Evolutionary conservation across 805 yeast species (phyloP).

Genomic region (Ogataea ramenticola): DNA sequence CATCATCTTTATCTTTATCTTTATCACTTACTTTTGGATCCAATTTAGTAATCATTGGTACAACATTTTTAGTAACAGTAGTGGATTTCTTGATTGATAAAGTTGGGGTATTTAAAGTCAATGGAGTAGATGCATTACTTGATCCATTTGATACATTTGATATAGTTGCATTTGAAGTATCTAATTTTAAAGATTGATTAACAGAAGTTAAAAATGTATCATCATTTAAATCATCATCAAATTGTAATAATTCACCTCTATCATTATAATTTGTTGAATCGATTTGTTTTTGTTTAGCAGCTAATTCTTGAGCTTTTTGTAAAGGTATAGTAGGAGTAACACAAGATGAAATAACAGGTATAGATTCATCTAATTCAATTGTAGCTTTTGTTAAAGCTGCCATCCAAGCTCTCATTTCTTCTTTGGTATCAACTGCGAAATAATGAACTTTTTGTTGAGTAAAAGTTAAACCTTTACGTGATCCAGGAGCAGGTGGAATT

Average conservation of each 20-base stretch:
- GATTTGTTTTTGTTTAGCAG: conserved; percentile 40
- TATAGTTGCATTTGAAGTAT: neutral
- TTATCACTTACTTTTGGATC: conserved; percentile 11
- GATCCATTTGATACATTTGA: neutral
- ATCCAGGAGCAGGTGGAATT: conserved; percentile 97
- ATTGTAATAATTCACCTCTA: neutral
- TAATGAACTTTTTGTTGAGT: conserved; percentile 95
- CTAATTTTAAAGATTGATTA: neutral
- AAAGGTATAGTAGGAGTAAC: conserved; percentile 92
- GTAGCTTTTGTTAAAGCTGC: conserved; percentile 92
- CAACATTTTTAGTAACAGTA: conserved; percentile 18
- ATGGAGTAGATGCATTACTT: neutral
- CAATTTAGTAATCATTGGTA: conserved; percentile 24
- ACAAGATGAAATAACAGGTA: conserved; percentile 88
- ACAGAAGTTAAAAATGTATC: neutral
- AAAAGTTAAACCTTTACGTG: conserved; percentile 88
- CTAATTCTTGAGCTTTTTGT: conserved; percentile 77
- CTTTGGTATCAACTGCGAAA: conserved; percentile 88
- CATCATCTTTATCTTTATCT: conserved; percentile 1
- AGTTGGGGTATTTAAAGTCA: conserved; percentile 2
- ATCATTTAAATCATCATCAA: neutral
- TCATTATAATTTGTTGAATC: neutral
- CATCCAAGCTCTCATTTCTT: conserved; percentile 94
- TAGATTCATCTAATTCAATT: conserved; percentile 87
- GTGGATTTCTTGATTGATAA: conserved; percentile 11